Conservation (phyloP, 73 alveolate species). For the Paramecium primaurelia region DNA sequence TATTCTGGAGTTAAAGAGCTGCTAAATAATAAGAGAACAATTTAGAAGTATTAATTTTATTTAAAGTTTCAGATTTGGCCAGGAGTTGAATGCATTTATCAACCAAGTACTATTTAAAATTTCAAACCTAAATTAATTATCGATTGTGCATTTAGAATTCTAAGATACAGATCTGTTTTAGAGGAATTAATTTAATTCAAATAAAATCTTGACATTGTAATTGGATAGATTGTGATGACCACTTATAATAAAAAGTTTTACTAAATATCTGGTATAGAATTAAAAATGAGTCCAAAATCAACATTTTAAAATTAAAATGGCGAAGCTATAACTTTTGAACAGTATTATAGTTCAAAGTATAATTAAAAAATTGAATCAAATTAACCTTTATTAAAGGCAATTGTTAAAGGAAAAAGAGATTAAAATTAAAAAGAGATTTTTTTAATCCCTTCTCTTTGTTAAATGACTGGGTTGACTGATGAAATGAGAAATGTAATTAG, state of each 20-base stretch:
- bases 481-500: conserved; percentile 75
- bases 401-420: not conserved
- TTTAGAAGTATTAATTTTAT: not conserved
- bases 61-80: not conserved
- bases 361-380: not conserved
- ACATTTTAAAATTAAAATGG: not conserved
- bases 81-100: not conserved
- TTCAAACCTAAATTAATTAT: not conserved
- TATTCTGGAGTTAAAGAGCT: not conserved
- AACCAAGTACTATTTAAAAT: not conserved
- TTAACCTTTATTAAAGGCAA: not conserved
- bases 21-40: not conserved
- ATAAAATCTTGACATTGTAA: not conserved
- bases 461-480: conserved; percentile 84
- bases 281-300: not conserved
- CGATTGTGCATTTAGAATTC: not conserved
- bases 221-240: conserved; percentile 55
- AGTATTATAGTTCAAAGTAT: not conserved
- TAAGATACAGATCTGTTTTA: not conserved
- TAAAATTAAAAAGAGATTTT: not conserved
- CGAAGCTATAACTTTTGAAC: not conserved
- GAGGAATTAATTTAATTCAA: not conserved
- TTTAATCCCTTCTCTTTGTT: not conserved
- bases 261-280: conserved; percentile 10
- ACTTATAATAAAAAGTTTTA: conserved; percentile 45